Base-by-base conservation (phyloP, 1,284 basidiomycete genomes). In the Tylopilus sp. region DNA sequence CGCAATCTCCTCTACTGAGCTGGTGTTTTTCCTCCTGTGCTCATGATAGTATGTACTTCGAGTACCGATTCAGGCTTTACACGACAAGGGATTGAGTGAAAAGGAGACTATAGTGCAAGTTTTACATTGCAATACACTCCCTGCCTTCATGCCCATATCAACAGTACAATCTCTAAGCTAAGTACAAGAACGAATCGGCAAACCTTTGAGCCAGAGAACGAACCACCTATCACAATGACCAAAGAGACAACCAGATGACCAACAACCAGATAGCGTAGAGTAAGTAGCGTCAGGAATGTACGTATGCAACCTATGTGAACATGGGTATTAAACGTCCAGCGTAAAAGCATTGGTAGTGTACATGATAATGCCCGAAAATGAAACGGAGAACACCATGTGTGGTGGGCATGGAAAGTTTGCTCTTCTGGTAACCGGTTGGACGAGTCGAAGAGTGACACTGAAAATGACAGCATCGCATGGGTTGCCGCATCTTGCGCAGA, bases 271-370 rank as follows among this genome's bases (percentile, higher is more conserved):
- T 58, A 70, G 41, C 63, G 41, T 64, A 69, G 51, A 66, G 60
- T 68, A 74, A 60, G 64, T 58, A n/a, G n/a, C n/a, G n/a, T n/a
- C 64, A 56, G 56, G 44, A 61, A 65, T 73, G 72, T 59, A 58
- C 53, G 57, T 63, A 59, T 61, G 60, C 47, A 58, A 22, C 47
- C 53, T 62, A 54, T 63, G 60, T 72, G 67, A 41, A n/a, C 41
- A 38, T 36, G 33, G 77, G 75, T 79, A 78, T 78, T 64, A 72
- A 68, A 78, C 74, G 76, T 39, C 74, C 76, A 61, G 74, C 76
- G 71, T 65, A 33, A 9, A 9, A 44, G 18, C 41, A 44, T 44
- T 57, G 55, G 53, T 74, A 65, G 26, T 67, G 49, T 72, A 68
- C 64, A 61, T 55, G 53, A 36, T 62, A 36, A 65, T 65, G 58